Base-by-base conservation (phyloP, 306 rosid genomes). In the Lagenaria siceraria region DNA sequence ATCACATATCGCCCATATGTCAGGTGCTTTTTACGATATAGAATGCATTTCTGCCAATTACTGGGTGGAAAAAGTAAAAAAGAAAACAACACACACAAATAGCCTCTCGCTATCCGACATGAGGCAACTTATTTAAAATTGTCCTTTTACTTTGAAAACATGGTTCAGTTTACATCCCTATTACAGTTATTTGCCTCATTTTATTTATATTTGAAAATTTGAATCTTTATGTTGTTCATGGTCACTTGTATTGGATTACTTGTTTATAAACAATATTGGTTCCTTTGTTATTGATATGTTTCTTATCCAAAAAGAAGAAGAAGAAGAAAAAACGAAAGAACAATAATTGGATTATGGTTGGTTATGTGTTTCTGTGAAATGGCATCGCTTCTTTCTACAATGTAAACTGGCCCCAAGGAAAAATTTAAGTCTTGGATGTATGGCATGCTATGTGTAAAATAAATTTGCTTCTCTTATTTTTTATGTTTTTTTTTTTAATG, bases 1-100 rank as follows among this genome's bases (percentile, higher is more conserved):
- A 95, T 95, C 78, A 90, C 99, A 15, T 95, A 92, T 89, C 97
- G 99, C 38, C 99, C 99, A 48, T 95, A 95, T 89, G 80, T 76
- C 83, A 92, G 82, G 99, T 92, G 74, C 56, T 7, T 31, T 63
- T 59, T 48, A 49, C 48, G 29, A 42, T 77, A 14, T 48, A 27
- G 15, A 11, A 25, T 74, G 35, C 62, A 54, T 75, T 12, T 49
- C 19, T 60, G 55, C 58, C 55, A 33, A 54, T 58, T 58, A 5
- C 61, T 73, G 62, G 62, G 10, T 73, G 62, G 27, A 75, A 55
- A 35, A 75, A 36, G 48, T 31, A 12, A 75, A 54, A 54, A 33
- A 35, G 7, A 19, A 56, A 75, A 75, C 49, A 75, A 75, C 49
- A 58, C 46, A 75, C 22, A 6, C n/a, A 14, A 29, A 8, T 24